Conservation (phyloP, 208 protist species). For the Porcisia hertigi region DNA sequence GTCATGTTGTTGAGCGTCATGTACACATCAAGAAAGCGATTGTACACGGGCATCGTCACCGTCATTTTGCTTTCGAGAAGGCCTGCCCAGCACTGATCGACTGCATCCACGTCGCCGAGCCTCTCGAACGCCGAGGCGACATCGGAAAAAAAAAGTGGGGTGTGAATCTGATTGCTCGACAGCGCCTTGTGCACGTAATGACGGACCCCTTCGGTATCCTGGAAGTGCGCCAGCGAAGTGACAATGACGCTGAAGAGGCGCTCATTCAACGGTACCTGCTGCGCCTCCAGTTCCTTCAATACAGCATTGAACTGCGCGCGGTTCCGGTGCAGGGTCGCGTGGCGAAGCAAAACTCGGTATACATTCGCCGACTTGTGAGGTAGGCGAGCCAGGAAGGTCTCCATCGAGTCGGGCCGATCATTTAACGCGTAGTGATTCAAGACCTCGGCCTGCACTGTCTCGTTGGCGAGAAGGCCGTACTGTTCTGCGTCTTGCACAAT, state of each 20-base stretch:
- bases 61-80: constrained; percentile 72
- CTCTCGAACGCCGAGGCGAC: constrained; percentile 71
- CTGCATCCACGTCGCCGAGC: constrained; percentile 49
- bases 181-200: constrained; percentile 62
- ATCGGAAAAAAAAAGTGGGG: constrained; percentile 82
- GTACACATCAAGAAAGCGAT: constrained; percentile 90
- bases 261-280: constrained; percentile 65
- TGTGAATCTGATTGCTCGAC: constrained; percentile 42
- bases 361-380: constrained; percentile 69
- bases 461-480: constrained; percentile 63
- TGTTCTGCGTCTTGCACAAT: constrained; percentile 74
- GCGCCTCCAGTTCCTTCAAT: constrained; percentile 47
- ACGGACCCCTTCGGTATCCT: constrained; percentile 68
- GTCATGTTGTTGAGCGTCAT: constrained; percentile 81
- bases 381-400: constrained; percentile 62
- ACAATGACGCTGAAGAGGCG: constrained; percentile 80
- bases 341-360: constrained; percentile 77
- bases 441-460: constrained; percentile 81
- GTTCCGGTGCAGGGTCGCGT: constrained; percentile 65
- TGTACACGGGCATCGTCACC: constrained; percentile 89
- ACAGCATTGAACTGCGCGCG: constrained; percentile 52
- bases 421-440: constrained; percentile 65
- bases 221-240: constrained; percentile 59
- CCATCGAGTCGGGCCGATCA: constrained; percentile 50
- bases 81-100: constrained; percentile 83